Base-by-base conservation (phyloP, 2,329 filamentous ascomycete genomes). In the Xylaria sp. region DNA sequence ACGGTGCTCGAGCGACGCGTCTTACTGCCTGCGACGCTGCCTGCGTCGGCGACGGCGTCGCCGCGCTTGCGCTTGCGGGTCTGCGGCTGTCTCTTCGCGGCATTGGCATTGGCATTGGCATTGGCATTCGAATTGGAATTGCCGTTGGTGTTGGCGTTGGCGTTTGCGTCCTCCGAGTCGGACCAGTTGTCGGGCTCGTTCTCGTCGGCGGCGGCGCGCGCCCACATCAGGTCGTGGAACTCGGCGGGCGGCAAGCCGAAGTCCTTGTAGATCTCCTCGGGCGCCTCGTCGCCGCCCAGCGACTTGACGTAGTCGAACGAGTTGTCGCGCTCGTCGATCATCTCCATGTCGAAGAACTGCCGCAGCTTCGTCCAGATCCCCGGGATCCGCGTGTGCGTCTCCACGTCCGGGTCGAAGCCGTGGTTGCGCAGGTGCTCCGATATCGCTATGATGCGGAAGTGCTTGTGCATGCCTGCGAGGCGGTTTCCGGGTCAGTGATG, bases 351-450 rank as follows among this genome's bases (percentile, higher is more conserved):
- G 79, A 97, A 99, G 64, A 95, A 86, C 33, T 87, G 87, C 31
- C 84, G 80, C 10, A 99, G 83, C 77, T 98, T 98, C 68, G 85
- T 83, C 94, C 95, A 98, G 66, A 99, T 97, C 40, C 91, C 90
- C 0, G 91, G 90, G 68, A 97, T 95, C 61, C 90, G 89, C 40
- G 92, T 97, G 78, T 99, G 95, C 15, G 85, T 84, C 68, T 87
- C 80, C 67, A 86, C 69, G 71, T 90, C 83, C 53, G 89, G 85
- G 75, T 93, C 85, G 73, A 91, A 90, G 71, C 92, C 92, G 75
- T 93, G 90, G 68, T 90, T 92, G 67, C 89, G 87, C 63, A 96
- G 80, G 69, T 92, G 87, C 68, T 93, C 88, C 44, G 90, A 90
- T 60, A 97, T 92, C 8, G 92, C 88, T 65, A 97, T 87, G 84